Conservation (phyloP, 257 asterid genomes). For the Verbascum thapsus region DNA sequence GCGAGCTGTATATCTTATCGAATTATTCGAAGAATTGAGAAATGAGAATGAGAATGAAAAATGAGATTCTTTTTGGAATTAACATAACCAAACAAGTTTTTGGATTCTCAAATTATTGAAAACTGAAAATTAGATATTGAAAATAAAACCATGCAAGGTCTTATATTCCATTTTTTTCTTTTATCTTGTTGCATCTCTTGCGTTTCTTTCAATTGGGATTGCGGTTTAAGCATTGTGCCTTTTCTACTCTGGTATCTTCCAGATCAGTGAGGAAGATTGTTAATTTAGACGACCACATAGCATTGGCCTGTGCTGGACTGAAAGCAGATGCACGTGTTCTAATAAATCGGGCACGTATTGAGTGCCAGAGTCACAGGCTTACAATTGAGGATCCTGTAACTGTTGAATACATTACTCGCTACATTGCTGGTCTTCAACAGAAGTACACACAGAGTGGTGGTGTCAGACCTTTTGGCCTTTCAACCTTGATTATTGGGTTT, state of each 20-base stretch:
- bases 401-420: slow-evolving; percentile 96
- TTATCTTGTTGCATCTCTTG: background rate
- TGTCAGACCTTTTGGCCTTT: slow-evolving; percentile 97
- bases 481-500: slow-evolving; percentile 95
- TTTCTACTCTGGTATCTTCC: slow-evolving; percentile 33
- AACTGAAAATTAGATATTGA: too few relatives aligned
- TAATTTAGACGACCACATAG: slow-evolving; percentile 88
- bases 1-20: too few relatives aligned
- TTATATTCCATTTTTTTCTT: background rate
- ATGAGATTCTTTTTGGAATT: too few relatives aligned
- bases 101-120: too few relatives aligned
- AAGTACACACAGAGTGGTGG: slow-evolving; percentile 99
- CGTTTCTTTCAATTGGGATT: background rate
- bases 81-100: too few relatives aligned
- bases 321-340: slow-evolving; percentile 98
- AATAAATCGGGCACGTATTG: slow-evolving; percentile 88
- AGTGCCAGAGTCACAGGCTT: slow-evolving; percentile 78
- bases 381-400: slow-evolving; percentile 97
- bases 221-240: background rate
- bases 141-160: too few relatives aligned
- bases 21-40: too few relatives aligned
- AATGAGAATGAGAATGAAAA: too few relatives aligned
- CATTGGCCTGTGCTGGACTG: slow-evolving; percentile 96
- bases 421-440: slow-evolving; percentile 98
- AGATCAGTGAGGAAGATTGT: slow-evolving; percentile 98